Base-by-base conservation (phyloP, 108 stramenopile species). In the Pelagomonas calceolata region DNA sequence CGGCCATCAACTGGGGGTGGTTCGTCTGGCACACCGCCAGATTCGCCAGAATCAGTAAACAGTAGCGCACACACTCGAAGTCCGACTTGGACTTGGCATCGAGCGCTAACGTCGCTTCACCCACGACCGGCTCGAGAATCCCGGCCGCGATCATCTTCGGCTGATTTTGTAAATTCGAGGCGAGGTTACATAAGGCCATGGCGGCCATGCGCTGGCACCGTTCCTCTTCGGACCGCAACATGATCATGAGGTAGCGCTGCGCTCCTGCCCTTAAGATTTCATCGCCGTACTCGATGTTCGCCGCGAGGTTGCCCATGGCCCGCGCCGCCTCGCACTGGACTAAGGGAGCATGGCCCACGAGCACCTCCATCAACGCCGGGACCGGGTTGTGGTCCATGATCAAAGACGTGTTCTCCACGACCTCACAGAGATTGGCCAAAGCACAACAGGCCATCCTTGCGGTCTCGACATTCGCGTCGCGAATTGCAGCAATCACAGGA, bases 361-460 rank as follows among this genome's bases (percentile, higher is more conserved):
- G 84, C 36, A 80, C 80, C 63, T 78, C 68, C 18, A 92, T 79
- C 21, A 91, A 84, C 4, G 82, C 76, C 16, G 86, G 85, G 18
- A 91, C 79, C 30, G 79, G 82, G 12, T 84, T 85, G 35, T 73
- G 71, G 35, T 90, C 82, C 17, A 88, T 81, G 30, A 90, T 75
- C 12, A 72, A 68, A 70, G 81, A 80, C 85, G 87, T 86, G 69
- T 90, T 91, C 65, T 81, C 78, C 3, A 87, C 84, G 39, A 75
- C 73, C 75, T 92, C 91, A 43, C 84, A 80, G 33, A 92, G 80
- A 75, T 92, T 92, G 7, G 91, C 91, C 67, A 90, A 74, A 0
- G 90, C 81, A 69, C 89, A 90, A 74, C 88, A 90, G 17, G 89
- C 90, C 66, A 87, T 79, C 32, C 82, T 74, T 34, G 83, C 73